Conservation (phyloP, 768 basidiomycete genomes). For the Amanita subjunquillea region DNA sequence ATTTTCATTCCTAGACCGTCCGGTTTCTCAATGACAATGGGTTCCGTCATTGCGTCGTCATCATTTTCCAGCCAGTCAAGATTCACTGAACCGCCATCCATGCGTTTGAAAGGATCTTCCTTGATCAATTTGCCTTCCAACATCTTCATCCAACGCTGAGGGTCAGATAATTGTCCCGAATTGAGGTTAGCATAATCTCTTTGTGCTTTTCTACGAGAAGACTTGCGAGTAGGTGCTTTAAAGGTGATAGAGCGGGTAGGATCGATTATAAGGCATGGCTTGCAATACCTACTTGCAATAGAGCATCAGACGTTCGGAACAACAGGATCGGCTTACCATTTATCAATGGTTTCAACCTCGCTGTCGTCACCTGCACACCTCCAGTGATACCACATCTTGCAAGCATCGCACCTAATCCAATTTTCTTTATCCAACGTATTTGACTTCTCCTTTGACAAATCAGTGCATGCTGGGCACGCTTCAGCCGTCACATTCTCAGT, state of each 20-base stretch:
- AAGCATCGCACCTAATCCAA: slow-evolving; percentile 79
- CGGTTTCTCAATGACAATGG: slow-evolving; percentile 67
- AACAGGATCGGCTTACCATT: slow-evolving; percentile 42
- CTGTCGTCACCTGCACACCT: slow-evolving; percentile 60
- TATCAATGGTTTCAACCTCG: slow-evolving; percentile 61
- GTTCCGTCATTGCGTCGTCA: slow-evolving; percentile 67
- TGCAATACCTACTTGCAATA: slow-evolving; percentile 51
- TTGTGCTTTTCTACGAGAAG: slow-evolving; percentile 61
- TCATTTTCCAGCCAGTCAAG: slow-evolving; percentile 69
- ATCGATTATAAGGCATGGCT: slow-evolving; percentile 48
- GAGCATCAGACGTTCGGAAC: neutral
- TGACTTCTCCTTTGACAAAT: slow-evolving; percentile 18
- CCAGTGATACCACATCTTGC: slow-evolving; percentile 83
- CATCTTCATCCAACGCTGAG: slow-evolving; percentile 57
- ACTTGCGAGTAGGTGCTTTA: slow-evolving; percentile 75
- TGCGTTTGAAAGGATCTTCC: slow-evolving; percentile 51
- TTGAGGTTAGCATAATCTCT: slow-evolving; percentile 76
- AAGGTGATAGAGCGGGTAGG: slow-evolving; percentile 55
- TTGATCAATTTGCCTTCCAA: slow-evolving; percentile 60
- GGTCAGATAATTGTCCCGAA: slow-evolving; percentile 51
- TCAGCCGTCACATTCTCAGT: slow-evolving; percentile 13
- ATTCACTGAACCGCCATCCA: slow-evolving; percentile 58
- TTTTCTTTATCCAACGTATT: slow-evolving; percentile 47
- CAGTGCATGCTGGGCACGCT: slow-evolving; percentile 44
- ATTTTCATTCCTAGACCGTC: slow-evolving; percentile 88